A percentile compares a stretch with the other conserved stretches of the same genome.
These are phyloP conservation scores for Xylariales sp. DNA, from an alignment of 2,329 filamentous ascomycete species.

Conservation along the genomic window DNA sequence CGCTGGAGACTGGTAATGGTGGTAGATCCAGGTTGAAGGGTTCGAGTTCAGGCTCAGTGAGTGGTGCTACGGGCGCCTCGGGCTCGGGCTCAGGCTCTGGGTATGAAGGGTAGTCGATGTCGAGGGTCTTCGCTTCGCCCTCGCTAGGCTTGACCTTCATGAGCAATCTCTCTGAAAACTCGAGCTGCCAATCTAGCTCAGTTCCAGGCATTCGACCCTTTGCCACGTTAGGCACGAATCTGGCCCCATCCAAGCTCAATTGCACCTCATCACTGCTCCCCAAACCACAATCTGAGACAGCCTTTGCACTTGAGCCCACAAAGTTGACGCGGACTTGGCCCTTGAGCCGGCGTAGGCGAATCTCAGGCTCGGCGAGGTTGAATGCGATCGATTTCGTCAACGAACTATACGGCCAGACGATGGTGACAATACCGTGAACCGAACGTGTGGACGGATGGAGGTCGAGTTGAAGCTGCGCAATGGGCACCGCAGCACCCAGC, in stretches of 20 bases:
- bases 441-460: slow-evolving; percentile 38
- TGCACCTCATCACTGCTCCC: slow-evolving; percentile 74
- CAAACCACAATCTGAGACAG: slow-evolving; percentile 60
- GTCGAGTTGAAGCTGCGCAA: slow-evolving; percentile 50
- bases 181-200: slow-evolving; percentile 54
- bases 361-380: slow-evolving; percentile 78
- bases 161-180: slow-evolving; percentile 45
- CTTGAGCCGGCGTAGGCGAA: slow-evolving; percentile 68
- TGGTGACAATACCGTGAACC: slow-evolving; percentile 70
- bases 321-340: slow-evolving; percentile 82
- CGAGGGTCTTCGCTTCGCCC: slow-evolving; percentile 43
- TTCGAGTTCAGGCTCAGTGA: not conserved
- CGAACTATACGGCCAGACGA: slow-evolving; percentile 89
- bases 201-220: slow-evolving; percentile 44
- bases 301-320: slow-evolving; percentile 63
- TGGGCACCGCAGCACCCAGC: slow-evolving; percentile 37
- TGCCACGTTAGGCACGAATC: slow-evolving; percentile 55
- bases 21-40: not conserved
- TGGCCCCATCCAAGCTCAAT: slow-evolving; percentile 63
- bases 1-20: slow-evolving; percentile 3
- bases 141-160: slow-evolving; percentile 45
- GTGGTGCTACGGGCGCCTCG: not conserved
- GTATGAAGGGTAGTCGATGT: slow-evolving; percentile 43
- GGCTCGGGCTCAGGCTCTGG: not conserved
- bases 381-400: slow-evolving; percentile 70